Evolutionary conservation across 495 filamentous ascomycete genomes (phyloP).

Genomic region (Cryomyces minteri): DNA sequence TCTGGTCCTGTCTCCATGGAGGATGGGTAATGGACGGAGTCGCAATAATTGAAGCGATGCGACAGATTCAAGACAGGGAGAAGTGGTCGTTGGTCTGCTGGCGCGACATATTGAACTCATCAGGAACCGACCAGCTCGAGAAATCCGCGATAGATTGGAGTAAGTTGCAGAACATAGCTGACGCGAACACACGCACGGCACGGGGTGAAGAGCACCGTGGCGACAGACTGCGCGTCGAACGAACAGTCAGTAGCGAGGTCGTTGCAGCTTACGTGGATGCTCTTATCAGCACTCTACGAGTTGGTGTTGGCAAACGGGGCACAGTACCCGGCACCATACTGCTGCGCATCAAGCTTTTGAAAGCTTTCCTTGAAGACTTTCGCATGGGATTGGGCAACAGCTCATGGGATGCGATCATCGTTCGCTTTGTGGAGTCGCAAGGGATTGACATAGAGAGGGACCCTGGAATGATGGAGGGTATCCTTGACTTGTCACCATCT

Average conservation of each 20-base stretch:
- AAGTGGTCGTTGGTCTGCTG: conserved; percentile 16
- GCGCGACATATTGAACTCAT: conserved; percentile 18
- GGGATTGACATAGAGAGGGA: conserved; percentile 21
- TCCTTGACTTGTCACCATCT: conserved; percentile 18
- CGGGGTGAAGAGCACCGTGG: neutral
- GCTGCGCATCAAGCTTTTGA: conserved; percentile 13
- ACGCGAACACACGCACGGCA: neutral
- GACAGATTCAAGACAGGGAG: conserved; percentile 7
- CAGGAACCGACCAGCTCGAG: neutral
- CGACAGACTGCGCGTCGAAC: conserved; percentile 8
- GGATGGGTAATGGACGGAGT: conserved; percentile 35
- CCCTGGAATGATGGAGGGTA: conserved; percentile 21
- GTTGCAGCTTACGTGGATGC: conserved; percentile 32
- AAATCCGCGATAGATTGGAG: conserved; percentile 1
- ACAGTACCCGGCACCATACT: conserved; percentile 4
- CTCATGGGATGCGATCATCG: conserved; percentile 28
- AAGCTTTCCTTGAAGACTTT: conserved; percentile 17
- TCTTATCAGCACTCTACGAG: conserved; percentile 23
- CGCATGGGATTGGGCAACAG: conserved; percentile 16
- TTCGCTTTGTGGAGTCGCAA: conserved; percentile 33
- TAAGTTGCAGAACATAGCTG: conserved; percentile 2
- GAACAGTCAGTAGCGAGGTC: conserved; percentile 40
- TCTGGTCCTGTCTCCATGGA: conserved; percentile 50
- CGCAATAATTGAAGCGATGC: conserved; percentile 27
- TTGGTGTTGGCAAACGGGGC: conserved; percentile 16